These are phyloP conservation scores for Spencermartinsiella ligniputridi DNA, from an alignment of 1,139 yeast species.

Conservation along the genomic window DNA sequence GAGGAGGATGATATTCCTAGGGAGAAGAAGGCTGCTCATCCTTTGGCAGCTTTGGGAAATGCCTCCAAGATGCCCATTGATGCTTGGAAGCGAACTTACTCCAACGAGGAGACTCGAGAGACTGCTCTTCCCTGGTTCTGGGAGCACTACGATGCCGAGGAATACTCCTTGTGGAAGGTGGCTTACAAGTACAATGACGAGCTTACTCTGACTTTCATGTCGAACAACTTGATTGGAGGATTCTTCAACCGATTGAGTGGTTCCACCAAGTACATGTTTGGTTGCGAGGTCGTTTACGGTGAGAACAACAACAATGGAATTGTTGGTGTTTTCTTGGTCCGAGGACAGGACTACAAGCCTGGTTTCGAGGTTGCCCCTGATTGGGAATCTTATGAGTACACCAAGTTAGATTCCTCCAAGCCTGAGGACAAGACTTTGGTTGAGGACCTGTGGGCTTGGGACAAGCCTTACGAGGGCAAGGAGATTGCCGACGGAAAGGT, in stretches of 20 bases:
- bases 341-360: conserved; percentile 89
- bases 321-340: conserved; percentile 87
- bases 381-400: conserved; percentile 82
- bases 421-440: conserved; percentile 65
- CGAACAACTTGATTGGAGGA: conserved; percentile 97
- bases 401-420: conserved; percentile 63
- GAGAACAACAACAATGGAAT: conserved; percentile 98
- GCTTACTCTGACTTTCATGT: conserved; percentile 95
- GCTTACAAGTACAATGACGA: conserved; percentile 98
- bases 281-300: conserved; percentile 92
- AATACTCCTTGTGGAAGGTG: conserved; percentile 94
- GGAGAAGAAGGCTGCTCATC: conserved; percentile 77
- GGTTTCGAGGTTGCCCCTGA: conserved; percentile 99
- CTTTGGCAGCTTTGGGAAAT: conserved; percentile 79
- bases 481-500: conserved; percentile 83
- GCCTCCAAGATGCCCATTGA: conserved; percentile 66
- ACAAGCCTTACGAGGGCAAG: conserved; percentile 63
- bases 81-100: conserved; percentile 96
- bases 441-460: conserved; percentile 83
- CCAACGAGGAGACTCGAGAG: conserved; percentile 96
- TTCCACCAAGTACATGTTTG: conserved; percentile 92
- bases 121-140: conserved; percentile 98
- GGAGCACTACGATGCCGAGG: conserved; percentile 87
- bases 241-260: conserved; percentile 94
- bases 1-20: conserved; percentile 39